Conservation (phyloP, 78 protist species). For the slime mould (Dictyostelium discoideum) region dicty_2.7 NC_007090.3:2503501-2504000, state of each 20-base stretch:
- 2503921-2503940: neutral
- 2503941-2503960: neutral
- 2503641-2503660: neutral
- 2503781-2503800: neutral
- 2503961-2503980: neutral
- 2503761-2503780: conserved; percentile 3
- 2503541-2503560: neutral
- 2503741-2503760: neutral
- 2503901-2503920: neutral
- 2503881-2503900: neutral
- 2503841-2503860: neutral
- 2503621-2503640: neutral
- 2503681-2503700: neutral
- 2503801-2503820: neutral
- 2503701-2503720: neutral
- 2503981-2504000: neutral
- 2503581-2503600: neutral
- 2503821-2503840: neutral
- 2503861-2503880: neutral
- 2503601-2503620: neutral
- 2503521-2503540: neutral
- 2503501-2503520: conserved; percentile 36
- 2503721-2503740: neutral
- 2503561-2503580: neutral
- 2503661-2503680: neutral